Evolutionary conservation across 73 alveolate species (phyloP), one percentile per base, ranked within the genome.

Genomic region (Paramecium caudatum): DNA sequence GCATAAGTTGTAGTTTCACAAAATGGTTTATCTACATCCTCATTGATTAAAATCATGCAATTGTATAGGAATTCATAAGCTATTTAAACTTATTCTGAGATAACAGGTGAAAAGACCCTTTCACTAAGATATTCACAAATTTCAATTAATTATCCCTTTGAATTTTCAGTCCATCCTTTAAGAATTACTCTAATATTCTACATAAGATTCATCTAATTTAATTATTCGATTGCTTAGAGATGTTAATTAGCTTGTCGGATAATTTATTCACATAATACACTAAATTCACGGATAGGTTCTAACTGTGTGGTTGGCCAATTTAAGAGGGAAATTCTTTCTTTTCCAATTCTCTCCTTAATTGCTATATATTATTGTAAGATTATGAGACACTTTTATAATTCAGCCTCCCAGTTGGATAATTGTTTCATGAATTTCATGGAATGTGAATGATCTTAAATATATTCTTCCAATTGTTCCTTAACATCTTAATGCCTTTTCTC

Each of bases 1-100:
- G 32, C 13, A 65, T 65, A 65, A 3, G 83, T 65, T 32, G 50
- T 30, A 32, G 83, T 65, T 33, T 10, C 8, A 65, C 83, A 65
- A 65, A 65, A 65, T 32, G 39, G 4, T n/a, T 33, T 43, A 65
- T 65, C 83, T 10, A 65, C 17, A 36, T 65, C 55, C 0, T 55
- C 23, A 21, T 55, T 55, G 10, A 55, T 27, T 4, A 37, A 55
- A 27, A 27, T 43, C 45, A 55, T 23, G n/a, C 80, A 55, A 10
- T 27, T 43, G 30, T 55, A 55, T 55, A 55, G 16, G 7, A 23
- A 55, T 55, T 55, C 16, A 55, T 55, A 55, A 25, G 30, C 80
- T 1, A 55, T 55, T 8, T 55, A 5, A 9, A 55, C 13, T 23
- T 55, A 55, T 55, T 55, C 80, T 27, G 4, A 27, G 2, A 55